These are phyloP conservation scores for Wickerhamomyces queroliae DNA, from an alignment of 805 yeast genomes.

Conservation along the genomic window DNA sequence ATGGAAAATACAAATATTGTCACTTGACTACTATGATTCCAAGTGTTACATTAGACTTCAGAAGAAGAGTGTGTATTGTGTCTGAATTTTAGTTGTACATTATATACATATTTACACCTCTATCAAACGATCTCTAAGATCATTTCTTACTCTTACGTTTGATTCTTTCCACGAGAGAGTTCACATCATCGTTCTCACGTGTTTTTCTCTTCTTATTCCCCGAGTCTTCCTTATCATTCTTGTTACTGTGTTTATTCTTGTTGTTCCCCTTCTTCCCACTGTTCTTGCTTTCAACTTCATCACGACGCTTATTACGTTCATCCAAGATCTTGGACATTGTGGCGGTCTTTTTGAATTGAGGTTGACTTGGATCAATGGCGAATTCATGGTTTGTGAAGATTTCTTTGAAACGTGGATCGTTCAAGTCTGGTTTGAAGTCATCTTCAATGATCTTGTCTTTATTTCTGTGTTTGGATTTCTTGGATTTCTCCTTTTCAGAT, in stretches of 20 bases:
- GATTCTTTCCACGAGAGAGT: conserved; percentile 43
- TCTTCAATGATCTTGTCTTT: conserved; percentile 48
- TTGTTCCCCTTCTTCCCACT: conserved; percentile 2
- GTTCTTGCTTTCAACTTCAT: conserved; percentile 14
- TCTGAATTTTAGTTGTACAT: too few species aligned
- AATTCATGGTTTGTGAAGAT: conserved; percentile 81
- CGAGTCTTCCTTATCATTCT: too few species aligned
- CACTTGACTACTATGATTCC: too few species aligned
- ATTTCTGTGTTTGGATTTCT: conserved; percentile 39
- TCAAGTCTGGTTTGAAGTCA: conserved; percentile 60
- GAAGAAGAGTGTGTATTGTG: too few species aligned
- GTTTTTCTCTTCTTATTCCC: conserved; percentile 2
- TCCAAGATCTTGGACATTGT: conserved; percentile 80
- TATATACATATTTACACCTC: too few species aligned
- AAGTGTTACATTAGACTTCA: too few species aligned
- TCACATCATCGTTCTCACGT: conserved; percentile 12
- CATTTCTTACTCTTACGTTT: conserved; percentile 33
- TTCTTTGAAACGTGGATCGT: conserved; percentile 82
- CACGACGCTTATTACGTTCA: conserved; percentile 59
- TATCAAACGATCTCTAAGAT: too few species aligned
- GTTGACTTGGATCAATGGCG: conserved; percentile 90
- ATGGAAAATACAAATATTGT: too few species aligned
- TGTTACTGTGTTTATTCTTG: conserved; percentile 7
- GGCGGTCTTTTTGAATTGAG: conserved; percentile 83
- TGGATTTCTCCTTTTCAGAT: conserved; percentile 60